Conservation (phyloP, 768 basidiomycete genomes). For the Tylopilus sp. region DNA sequence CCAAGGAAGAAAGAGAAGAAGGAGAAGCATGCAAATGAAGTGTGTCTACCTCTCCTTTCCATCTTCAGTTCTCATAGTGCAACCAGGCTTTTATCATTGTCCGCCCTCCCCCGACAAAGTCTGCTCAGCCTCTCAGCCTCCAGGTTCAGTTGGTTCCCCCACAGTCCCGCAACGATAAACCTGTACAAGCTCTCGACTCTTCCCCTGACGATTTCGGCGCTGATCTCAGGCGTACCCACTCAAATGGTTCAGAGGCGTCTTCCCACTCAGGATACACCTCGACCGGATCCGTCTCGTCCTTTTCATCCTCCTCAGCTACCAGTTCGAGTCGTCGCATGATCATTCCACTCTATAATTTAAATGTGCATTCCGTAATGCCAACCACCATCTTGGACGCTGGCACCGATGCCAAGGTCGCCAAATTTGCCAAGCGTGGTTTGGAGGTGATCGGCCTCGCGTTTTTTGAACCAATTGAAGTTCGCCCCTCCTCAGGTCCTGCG, state of each 20-base stretch:
- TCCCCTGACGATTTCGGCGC: constrained; percentile 29
- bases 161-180: constrained; percentile 40
- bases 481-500: constrained; percentile 27
- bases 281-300: constrained; percentile 37
- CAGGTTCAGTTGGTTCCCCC: constrained; percentile 87
- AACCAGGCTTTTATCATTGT: constrained; percentile 86
- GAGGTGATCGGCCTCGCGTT: constrained; percentile 76
- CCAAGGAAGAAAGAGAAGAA: constrained; percentile 43
- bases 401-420: constrained; percentile 82
- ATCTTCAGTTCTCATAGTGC: constrained; percentile 7
- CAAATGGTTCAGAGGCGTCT: constrained; percentile 51
- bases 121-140: constrained; percentile 85
- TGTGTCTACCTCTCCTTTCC: constrained; percentile 21
- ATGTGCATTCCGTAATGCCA: constrained; percentile 84
- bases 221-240: constrained; percentile 30
- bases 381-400: constrained; percentile 86
- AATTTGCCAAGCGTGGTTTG: constrained; percentile 66
- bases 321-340: constrained; percentile 63
- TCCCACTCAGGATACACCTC: constrained; percentile 50
- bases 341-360: constrained; percentile 82
- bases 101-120: constrained; percentile 79
- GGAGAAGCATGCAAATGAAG: constrained; percentile 45
- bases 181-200: constrained; percentile 45
- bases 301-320: constrained; percentile 41
- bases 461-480: constrained; percentile 81